Evolutionary conservation across 2,329 filamentous ascomycete genomes (phyloP), one percentile per base, ranked within the genome.

Genomic region (Huntiella moniliformis): DNA sequence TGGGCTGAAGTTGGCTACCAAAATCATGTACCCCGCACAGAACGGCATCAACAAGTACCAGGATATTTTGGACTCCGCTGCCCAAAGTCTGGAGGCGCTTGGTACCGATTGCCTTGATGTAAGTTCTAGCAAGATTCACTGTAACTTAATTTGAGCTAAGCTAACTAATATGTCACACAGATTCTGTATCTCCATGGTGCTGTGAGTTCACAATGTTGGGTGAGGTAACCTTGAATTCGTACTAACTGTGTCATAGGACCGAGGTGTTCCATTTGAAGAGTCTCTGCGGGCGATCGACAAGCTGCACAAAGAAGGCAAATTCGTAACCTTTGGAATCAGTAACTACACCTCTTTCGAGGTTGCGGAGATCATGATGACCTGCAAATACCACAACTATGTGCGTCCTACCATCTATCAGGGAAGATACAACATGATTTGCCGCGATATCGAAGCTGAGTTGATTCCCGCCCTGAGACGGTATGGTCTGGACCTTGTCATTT

Each of bases 291-390:
- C 79, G 4, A 68, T 86, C 49, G 74, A 94, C 58, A 76, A 85
- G 61, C 64, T 94, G 44, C 83, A 93, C 67, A 83, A 85, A 61
- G 73, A 81, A 47, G 84, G 85, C 50, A 91, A 88, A 58, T 93
- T 95, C 56, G 75, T 84, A 15, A 71, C 74, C 44, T 65, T 94
- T 10, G 86, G 84, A 2, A 63, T 95, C 49, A 82, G 75, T 54
- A 94, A 94, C 63, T 94, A 78, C 58, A 82, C 85, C 0, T 79
- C 85, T 0, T 91, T 80, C 57, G 86, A 94, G 59, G 82, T 94
- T 7, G 85, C 85, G 0, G 86, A 94, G 62, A 73, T 92, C 7
- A 79, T 80, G 48, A 73, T 84, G 60, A 79, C 77, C 35, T 88
- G 82, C 67, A 79, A 79, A 54, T 75, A 81, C 62, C 78, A 82